Conservation (phyloP, 345 rosid genomes). For the Lenwebbia sp. region DNA sequence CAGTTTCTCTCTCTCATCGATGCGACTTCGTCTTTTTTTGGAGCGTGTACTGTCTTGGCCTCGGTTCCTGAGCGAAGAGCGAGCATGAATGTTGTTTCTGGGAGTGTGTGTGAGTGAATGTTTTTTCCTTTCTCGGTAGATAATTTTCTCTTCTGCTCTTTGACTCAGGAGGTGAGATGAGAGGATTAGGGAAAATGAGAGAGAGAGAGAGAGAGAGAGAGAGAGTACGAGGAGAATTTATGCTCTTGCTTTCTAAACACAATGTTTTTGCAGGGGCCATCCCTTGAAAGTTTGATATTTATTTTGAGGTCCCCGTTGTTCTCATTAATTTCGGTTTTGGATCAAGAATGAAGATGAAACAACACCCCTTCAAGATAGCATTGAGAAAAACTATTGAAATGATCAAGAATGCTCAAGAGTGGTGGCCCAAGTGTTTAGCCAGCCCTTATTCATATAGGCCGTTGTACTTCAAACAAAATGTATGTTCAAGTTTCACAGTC, state of each 20-base stretch:
- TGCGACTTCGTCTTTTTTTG: neutral
- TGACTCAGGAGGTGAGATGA: neutral
- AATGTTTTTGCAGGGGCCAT: neutral
- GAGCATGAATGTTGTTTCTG: neutral
- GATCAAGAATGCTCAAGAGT: too few relatives aligned
- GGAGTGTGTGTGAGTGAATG: neutral
- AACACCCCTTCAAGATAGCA: neutral
- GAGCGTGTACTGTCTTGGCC: neutral
- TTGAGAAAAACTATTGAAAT: neutral
- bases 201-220: neutral
- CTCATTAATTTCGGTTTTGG: neutral
- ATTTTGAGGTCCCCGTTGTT: neutral
- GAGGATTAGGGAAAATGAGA: neutral
- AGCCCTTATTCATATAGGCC: neutral
- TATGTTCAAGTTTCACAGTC: neutral
- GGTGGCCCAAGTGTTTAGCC: neutral
- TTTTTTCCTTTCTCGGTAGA: neutral
- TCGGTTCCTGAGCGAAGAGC: neutral
- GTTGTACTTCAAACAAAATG: neutral
- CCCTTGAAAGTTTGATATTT: neutral
- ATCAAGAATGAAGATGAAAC: neutral
- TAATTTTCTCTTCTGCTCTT: neutral
- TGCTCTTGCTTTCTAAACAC: neutral
- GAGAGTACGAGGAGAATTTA: neutral
- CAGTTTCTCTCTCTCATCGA: neutral